Conservation (phyloP, 257 asterid genomes). For the Ilex asprella region DNA sequence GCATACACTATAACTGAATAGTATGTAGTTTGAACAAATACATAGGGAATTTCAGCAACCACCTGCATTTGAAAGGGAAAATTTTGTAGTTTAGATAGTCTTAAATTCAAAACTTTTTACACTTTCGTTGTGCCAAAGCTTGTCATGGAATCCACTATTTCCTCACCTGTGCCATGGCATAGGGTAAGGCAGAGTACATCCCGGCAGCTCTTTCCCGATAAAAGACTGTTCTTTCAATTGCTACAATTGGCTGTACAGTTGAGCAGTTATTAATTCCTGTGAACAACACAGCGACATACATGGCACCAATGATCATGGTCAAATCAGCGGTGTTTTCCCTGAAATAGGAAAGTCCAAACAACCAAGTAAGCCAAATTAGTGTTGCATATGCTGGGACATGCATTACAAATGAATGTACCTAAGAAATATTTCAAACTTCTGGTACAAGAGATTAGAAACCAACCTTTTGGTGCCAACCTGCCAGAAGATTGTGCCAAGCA, state of each 20-base stretch:
- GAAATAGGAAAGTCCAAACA: not conserved
- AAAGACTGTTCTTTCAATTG: slow-evolving; percentile 64
- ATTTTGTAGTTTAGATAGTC: not conserved
- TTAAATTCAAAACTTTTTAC: too few relatives aligned
- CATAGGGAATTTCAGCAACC: slow-evolving; percentile 56
- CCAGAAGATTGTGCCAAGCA: slow-evolving; percentile 78
- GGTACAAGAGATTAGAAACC: not conserved
- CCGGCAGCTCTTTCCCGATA: slow-evolving; percentile 75
- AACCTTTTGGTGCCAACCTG: slow-evolving; percentile 58
- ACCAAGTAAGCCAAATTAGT: too few relatives aligned
- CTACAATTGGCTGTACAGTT: slow-evolving; percentile 73
- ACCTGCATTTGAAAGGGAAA: slow-evolving; percentile 29
- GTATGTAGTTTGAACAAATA: slow-evolving; percentile 50
- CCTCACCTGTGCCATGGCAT: slow-evolving; percentile 73
- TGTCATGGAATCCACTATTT: too few relatives aligned
- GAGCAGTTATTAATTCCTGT: slow-evolving; percentile 73
- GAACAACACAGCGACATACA: slow-evolving; percentile 63
- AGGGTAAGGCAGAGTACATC: slow-evolving; percentile 81
- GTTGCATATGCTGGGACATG: too few relatives aligned
- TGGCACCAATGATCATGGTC: slow-evolving; percentile 61
- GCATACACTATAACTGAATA: slow-evolving; percentile 63
- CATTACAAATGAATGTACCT: not conserved
- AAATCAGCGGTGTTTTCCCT: slow-evolving; percentile 52
- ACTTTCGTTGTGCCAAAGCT: too few relatives aligned
- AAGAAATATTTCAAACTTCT: too few relatives aligned